Evolutionary conservation across 2,329 filamentous ascomycete genomes (phyloP).

Genomic region (Sarocladiaceae sp.): DNA sequence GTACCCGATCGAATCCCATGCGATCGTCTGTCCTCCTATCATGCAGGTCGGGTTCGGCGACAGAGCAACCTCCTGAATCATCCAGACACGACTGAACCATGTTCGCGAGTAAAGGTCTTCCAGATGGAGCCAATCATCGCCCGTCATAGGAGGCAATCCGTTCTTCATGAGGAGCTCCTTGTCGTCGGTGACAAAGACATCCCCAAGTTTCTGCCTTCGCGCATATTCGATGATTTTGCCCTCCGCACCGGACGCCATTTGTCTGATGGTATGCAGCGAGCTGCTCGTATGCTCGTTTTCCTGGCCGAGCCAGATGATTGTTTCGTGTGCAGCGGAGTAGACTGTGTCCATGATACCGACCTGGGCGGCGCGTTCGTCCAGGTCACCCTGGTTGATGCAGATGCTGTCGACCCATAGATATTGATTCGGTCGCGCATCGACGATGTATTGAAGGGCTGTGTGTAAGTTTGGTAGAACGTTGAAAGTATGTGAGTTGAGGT

Average conservation of each 20-base stretch:
- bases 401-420: slow-evolving; percentile 19
- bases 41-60: slow-evolving; percentile 16
- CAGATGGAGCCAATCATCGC: slow-evolving; percentile 13
- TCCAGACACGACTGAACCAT: slow-evolving; percentile 24
- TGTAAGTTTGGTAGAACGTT: slow-evolving; percentile 15
- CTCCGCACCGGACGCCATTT: slow-evolving; percentile 12
- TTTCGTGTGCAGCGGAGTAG: slow-evolving; percentile 16
- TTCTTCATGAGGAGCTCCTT: slow-evolving; percentile 12
- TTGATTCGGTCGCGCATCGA: slow-evolving; percentile 11
- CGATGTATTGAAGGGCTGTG: slow-evolving; percentile 12
- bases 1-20: slow-evolving; percentile 15
- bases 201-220: slow-evolving; percentile 11
- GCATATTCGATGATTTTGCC: slow-evolving; percentile 14
- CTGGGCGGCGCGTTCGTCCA: slow-evolving; percentile 15
- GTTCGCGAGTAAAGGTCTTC: slow-evolving; percentile 15
- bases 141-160: slow-evolving; percentile 14
- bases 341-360: slow-evolving; percentile 18
- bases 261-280: slow-evolving; percentile 11
- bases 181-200: slow-evolving; percentile 16
- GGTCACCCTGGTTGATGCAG: slow-evolving; percentile 18
- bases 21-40: slow-evolving; percentile 14
- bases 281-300: slow-evolving; percentile 9
- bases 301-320: slow-evolving; percentile 17
- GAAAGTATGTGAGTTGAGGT: slow-evolving; percentile 12
- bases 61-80: slow-evolving; percentile 21